Evolutionary conservation across 129 eudicot species (phyloP).

Genomic region (Kitagawia praeruptora): DNA sequence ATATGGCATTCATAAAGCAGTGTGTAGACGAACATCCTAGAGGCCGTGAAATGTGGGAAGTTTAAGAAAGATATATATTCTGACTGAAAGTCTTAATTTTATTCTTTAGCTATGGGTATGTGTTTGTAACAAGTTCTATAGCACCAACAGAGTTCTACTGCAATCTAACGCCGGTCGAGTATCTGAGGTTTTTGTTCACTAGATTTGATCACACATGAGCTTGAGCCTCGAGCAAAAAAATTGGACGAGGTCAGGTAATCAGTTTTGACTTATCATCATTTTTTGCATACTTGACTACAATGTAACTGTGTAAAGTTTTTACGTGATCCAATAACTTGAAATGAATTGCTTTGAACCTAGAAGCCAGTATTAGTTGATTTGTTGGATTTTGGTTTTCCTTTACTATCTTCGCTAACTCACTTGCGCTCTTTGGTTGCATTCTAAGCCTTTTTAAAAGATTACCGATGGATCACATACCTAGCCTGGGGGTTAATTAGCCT

Average conservation of each 20-base stretch:
- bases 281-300: background rate
- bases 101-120: background rate
- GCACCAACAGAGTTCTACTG: background rate
- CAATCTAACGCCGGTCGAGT: background rate
- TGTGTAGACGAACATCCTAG: slow-evolving; percentile 49
- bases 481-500: background rate
- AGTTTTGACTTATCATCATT: background rate
- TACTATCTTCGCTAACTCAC: background rate
- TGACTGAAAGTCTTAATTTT: slow-evolving; percentile 4
- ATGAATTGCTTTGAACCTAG: background rate
- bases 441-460: background rate
- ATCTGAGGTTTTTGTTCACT: background rate
- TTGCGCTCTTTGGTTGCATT: background rate
- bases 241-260: background rate
- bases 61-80: slow-evolving; percentile 39
- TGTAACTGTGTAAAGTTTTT: background rate
- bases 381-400: background rate
- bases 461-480: background rate
- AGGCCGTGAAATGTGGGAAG: slow-evolving; percentile 56
- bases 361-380: background rate
- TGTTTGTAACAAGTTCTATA: background rate
- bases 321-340: background rate
- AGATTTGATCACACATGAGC: background rate
- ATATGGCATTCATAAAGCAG: slow-evolving; percentile 30
- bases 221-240: background rate